These are phyloP conservation scores for Coemansia sp. DNA, from an alignment of 192 early-diverging fungal species.

Conservation along the genomic window DNA sequence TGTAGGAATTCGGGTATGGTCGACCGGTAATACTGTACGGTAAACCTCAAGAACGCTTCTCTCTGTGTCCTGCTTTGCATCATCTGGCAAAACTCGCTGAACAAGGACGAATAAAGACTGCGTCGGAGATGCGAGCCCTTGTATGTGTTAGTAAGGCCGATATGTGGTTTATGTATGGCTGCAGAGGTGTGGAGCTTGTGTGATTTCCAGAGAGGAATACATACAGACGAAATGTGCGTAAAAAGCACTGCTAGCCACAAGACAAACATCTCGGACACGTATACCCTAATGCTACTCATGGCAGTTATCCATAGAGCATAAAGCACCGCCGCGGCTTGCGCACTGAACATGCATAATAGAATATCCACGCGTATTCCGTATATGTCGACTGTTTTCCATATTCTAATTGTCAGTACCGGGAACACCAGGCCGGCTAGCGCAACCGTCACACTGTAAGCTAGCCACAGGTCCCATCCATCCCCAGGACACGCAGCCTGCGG, in stretches of 20 bases:
- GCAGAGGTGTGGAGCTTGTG: constrained; percentile 4
- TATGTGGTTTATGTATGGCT: constrained; percentile 8
- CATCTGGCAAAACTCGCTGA: constrained; percentile 23
- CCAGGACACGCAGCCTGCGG: constrained; percentile 16
- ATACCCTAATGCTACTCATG: constrained; percentile 9
- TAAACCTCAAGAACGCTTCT: constrained; percentile 26
- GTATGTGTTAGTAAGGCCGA: constrained; percentile 21
- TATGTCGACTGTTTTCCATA: constrained; percentile 25
- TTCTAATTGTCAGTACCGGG: constrained; percentile 16
- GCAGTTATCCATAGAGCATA: constrained; percentile 33
- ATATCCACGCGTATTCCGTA: constrained; percentile 25
- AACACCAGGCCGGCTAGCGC: constrained; percentile 16
- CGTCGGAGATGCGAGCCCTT: constrained; percentile 22
- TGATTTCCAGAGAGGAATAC: constrained; percentile 26
- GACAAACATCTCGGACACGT: constrained; percentile 31
- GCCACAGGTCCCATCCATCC: constrained; percentile 39
- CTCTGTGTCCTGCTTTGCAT: constrained; percentile 21
- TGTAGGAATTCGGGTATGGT: constrained; percentile 31
- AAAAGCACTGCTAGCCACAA: constrained; percentile 27
- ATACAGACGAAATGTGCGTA: constrained; percentile 28
- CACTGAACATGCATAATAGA: constrained; percentile 20
- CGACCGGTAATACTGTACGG: constrained; percentile 26
- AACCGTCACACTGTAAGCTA: constrained; percentile 28
- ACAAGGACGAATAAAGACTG: constrained; percentile 31
- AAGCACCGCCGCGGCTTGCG: constrained; percentile 24